Evolutionary conservation across 148 eudicot genomes (phyloP).

Genomic region (Rhododendron williamsianum): DNA sequence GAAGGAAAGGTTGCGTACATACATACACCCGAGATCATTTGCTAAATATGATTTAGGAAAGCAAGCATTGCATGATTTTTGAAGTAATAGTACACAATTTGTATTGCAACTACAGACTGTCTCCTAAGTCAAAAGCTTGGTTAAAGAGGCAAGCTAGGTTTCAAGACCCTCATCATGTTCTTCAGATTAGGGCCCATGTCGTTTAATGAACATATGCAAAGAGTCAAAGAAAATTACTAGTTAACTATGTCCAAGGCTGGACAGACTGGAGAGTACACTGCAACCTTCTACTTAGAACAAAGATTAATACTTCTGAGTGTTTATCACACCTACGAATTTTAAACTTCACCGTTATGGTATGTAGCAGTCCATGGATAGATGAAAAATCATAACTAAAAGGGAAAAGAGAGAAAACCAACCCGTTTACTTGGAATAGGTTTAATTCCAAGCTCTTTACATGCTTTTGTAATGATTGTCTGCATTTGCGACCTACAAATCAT

Average conservation of each 20-base stretch:
- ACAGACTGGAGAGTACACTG: not conserved
- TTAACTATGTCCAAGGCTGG: not conserved
- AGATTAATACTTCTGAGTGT: not conserved
- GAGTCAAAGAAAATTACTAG: not conserved
- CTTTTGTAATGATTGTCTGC: conserved; percentile 93
- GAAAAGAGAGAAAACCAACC: conserved; percentile 28
- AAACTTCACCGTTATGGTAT: not conserved
- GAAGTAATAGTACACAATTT: too few relatives aligned
- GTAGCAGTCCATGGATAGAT: not conserved
- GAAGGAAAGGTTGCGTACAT: not conserved
- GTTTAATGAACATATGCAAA: not conserved
- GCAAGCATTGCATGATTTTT: too few relatives aligned
- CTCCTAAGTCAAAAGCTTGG: not conserved
- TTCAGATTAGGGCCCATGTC: not conserved
- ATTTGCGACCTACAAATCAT: conserved; percentile 71
- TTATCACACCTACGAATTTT: not conserved
- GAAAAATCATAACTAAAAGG: not conserved
- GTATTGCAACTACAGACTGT: too few relatives aligned
- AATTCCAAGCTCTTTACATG: conserved; percentile 81
- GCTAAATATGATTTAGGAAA: too few relatives aligned
- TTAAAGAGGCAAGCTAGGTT: not conserved
- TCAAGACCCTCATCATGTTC: not conserved
- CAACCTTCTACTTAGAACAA: not conserved
- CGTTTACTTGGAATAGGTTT: conserved; percentile 86
- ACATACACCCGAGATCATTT: not conserved